phyloP scores from a whole-genome alignment of 1,284 basidiomycete species.

The Boletellus deceptivus region DNA sequence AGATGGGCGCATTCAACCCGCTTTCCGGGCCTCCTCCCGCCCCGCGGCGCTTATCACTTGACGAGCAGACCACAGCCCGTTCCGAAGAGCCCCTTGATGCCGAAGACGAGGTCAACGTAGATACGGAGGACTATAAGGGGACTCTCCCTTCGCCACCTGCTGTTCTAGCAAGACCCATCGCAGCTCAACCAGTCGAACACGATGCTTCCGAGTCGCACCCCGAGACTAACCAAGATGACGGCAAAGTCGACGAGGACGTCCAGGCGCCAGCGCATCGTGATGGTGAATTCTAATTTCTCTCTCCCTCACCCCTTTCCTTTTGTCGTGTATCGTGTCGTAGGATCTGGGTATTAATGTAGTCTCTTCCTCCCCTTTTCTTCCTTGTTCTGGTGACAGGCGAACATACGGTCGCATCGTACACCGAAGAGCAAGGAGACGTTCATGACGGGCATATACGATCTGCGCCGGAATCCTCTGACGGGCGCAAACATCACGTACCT shows the following conservation, averaged over 20 bases:
- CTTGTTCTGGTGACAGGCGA: conserved; percentile 23
- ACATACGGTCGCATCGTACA: conserved; percentile 10
- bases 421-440: conserved; percentile 12
- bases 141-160: conserved; percentile 12
- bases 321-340: conserved; percentile 31
- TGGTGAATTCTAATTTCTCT: conserved; percentile 55
- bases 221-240: conserved; percentile 16
- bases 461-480: conserved; percentile 7
- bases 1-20: conserved; percentile 67
- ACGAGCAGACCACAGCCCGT: conserved; percentile 5
- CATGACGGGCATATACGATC: conserved; percentile 1
- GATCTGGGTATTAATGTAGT: conserved; percentile 33
- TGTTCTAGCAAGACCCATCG: conserved; percentile 9
- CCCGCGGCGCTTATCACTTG: conserved; percentile 29
- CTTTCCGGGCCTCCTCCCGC: conserved; percentile 41
- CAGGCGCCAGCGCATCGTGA: conserved; percentile 32
- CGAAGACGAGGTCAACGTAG: conserved; percentile 25
- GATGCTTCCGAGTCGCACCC: conserved; percentile 8
- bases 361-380: not conserved
- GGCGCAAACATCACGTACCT: not conserved
- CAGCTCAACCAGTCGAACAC: conserved; percentile 1
- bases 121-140: conserved; percentile 19
- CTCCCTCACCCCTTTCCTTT: conserved; percentile 3
- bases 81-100: conserved; percentile 11
- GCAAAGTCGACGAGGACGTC: conserved; percentile 20